Base-by-base conservation (phyloP, 352 stramenopile genomes). In the Pythium rhizo-oryzae region DNA sequence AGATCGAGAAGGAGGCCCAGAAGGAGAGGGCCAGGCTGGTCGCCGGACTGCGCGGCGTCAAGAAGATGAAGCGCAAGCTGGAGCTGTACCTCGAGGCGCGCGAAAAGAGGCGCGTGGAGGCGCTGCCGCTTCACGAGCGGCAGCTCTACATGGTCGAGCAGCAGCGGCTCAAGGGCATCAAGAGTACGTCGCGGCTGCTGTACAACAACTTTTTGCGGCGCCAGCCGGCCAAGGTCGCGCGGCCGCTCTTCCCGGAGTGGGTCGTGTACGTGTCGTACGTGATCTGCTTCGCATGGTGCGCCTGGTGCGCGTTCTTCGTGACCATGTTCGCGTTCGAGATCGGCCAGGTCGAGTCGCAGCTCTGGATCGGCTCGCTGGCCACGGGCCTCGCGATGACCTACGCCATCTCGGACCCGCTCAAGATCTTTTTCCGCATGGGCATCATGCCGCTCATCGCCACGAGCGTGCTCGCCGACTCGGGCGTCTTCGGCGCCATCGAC, bases 301-400 rank as follows among this genome's bases (percentile, higher is more conserved):
- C 53, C 5, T 91, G 82, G 82, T 80, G 79, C 25, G 52, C 78
- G 41, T 93, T 83, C 62, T 93, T 91, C 52, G 81, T 93, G 8
- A 49, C 90, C 41, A 86, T 89, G 74, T 91, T 91, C 54, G 81
- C 79, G 7, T 89, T 90, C 58, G 83, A 78, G 8, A 81, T 91
- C 21, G 85, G 79, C 25, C 61, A 76, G 3, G 69, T 84, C n/a
- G 79, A 90, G 47, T 77, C 82, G 16, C 74, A 89, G 71, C 74
- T 89, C 6, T 91, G 83, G 81, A 67, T 90, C 19, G 80, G 79
- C 0, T 93, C 85, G 12, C 59, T 93, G 8, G 37, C 87, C 4
- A 84, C 68, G 3, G 82, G 82, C 1, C 37, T 91, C 8, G 78
- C 70, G 1, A 81, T 91, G 60, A 87, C 82, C 30, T 77, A 91